Evolutionary conservation across 2,329 filamentous ascomycete species (phyloP).

Genomic region (Paramyrothecium sp.): DNA sequence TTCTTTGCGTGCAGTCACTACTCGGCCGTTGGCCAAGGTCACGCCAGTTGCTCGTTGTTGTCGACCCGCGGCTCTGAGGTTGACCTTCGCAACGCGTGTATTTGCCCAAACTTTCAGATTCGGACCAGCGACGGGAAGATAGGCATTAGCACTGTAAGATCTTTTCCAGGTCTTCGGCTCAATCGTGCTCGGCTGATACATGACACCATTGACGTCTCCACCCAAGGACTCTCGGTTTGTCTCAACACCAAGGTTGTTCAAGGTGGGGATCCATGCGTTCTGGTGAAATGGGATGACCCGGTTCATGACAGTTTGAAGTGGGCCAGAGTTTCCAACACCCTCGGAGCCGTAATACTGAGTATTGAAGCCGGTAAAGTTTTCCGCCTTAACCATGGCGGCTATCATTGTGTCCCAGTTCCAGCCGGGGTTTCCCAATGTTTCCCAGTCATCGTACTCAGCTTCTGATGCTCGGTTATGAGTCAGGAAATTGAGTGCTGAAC

Average conservation of each 20-base stretch:
- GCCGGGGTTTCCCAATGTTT: conserved; percentile 53
- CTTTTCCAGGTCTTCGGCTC: not conserved
- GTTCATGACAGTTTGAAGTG: conserved; percentile 24
- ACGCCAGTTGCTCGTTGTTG: conserved; percentile 16
- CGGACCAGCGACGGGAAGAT: conserved; percentile 34
- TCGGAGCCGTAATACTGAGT: not conserved
- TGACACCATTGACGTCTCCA: conserved; percentile 1
- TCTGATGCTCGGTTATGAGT: conserved; percentile 46
- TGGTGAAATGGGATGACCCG: conserved; percentile 34
- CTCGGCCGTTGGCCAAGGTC: conserved; percentile 2
- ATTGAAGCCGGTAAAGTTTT: conserved; percentile 32
- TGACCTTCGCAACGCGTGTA: conserved; percentile 16
- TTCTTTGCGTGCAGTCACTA: not conserved
- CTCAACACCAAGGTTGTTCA: conserved; percentile 40
- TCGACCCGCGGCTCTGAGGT: not conserved
- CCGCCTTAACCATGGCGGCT: conserved; percentile 28
- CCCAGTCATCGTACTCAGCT: conserved; percentile 57
- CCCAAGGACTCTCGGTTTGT: conserved; percentile 19
- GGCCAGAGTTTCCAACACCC: not conserved
- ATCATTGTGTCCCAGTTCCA: conserved; percentile 51
- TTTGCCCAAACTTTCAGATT: conserved; percentile 32
- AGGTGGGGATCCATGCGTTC: conserved; percentile 46
- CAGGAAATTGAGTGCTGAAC: conserved; percentile 60
- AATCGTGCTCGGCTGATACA: conserved; percentile 2
- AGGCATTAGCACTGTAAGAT: conserved; percentile 31